These are phyloP conservation scores for Posidonia australis DNA, from an alignment of 106 monocot species.

Conservation along the genomic window DNA sequence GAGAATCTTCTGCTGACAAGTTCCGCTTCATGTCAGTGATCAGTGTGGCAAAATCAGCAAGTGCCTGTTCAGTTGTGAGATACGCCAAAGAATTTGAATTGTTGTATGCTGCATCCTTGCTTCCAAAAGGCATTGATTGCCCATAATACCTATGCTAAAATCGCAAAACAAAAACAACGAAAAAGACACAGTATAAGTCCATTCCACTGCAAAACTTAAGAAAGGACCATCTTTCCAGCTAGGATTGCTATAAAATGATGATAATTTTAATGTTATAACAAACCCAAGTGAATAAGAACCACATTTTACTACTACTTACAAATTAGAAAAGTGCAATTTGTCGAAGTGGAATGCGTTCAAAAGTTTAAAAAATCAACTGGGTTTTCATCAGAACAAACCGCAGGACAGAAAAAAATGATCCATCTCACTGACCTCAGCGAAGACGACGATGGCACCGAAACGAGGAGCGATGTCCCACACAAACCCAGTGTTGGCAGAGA, in stretches of 20 bases:
- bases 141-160: constrained; percentile 90
- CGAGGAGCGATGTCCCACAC: constrained; percentile 84
- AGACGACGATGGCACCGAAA: constrained; percentile 75
- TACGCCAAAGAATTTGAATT: constrained; percentile 55
- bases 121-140: constrained; percentile 83
- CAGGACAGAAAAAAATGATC: neutral
- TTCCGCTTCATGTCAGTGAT: constrained; percentile 59
- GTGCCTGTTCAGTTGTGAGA: constrained; percentile 82
- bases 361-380: no score
- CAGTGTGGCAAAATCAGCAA: constrained; percentile 71
- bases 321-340: no score
- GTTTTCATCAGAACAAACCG: neutral
- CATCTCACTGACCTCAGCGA: constrained; percentile 50
- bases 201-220: no score
- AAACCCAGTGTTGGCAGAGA: constrained; percentile 78
- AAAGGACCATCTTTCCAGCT: no score
- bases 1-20: constrained; percentile 53
- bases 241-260: no score
- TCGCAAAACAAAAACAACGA: constrained; percentile 6
- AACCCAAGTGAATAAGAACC: no score
- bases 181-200: neutral
- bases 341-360: no score
- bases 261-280: no score
- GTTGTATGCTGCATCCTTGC: constrained; percentile 65
- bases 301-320: no score